Conservation (phyloP, 495 filamentous ascomycete genomes). For the Hyaloscypha variabilis region DNA sequence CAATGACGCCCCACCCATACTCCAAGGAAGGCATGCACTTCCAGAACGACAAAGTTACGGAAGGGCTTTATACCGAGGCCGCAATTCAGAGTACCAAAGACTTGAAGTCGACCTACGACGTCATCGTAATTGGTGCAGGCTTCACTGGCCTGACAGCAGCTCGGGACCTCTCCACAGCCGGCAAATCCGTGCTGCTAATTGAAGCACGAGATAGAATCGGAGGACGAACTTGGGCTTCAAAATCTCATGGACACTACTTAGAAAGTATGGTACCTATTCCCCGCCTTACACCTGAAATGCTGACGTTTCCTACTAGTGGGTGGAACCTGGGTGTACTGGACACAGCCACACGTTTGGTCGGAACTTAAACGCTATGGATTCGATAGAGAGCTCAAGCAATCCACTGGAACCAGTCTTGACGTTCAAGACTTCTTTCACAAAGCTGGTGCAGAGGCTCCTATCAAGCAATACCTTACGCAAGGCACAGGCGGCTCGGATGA, state of each 20-base stretch:
- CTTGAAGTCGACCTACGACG: slow-evolving; percentile 9
- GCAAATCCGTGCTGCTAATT: slow-evolving; percentile 30
- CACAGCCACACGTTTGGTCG: slow-evolving; percentile 31
- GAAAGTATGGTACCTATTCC: slow-evolving; percentile 21
- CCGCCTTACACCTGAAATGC: neutral
- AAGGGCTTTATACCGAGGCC: slow-evolving; percentile 5
- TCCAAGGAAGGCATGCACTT: slow-evolving; percentile 4
- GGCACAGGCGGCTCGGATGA: neutral
- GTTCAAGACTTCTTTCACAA: slow-evolving; percentile 1
- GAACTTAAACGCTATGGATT: slow-evolving; percentile 33
- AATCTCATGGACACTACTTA: slow-evolving; percentile 29
- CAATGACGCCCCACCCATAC: too few species aligned
- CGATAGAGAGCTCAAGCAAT: slow-evolving; percentile 21
- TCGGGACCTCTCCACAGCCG: slow-evolving; percentile 29
- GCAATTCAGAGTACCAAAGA: slow-evolving; percentile 8
- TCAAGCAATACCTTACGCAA: neutral
- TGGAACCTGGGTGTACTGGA: slow-evolving; percentile 38
- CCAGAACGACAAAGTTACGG: neutral
- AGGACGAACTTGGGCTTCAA: slow-evolving; percentile 35
- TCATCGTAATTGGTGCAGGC: slow-evolving; percentile 42
- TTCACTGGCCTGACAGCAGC: slow-evolving; percentile 36
- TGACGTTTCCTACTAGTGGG: slow-evolving; percentile 29
- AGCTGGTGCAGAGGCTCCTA: neutral
- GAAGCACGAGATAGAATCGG: slow-evolving; percentile 42
- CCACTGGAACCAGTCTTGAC: neutral